A percentile compares a stretch with the other conserved stretches of the same genome.
Evolutionary conservation across 2,329 filamentous ascomycete species (phyloP).

Genomic region (Lasiodiplodia gonubiensis): DNA sequence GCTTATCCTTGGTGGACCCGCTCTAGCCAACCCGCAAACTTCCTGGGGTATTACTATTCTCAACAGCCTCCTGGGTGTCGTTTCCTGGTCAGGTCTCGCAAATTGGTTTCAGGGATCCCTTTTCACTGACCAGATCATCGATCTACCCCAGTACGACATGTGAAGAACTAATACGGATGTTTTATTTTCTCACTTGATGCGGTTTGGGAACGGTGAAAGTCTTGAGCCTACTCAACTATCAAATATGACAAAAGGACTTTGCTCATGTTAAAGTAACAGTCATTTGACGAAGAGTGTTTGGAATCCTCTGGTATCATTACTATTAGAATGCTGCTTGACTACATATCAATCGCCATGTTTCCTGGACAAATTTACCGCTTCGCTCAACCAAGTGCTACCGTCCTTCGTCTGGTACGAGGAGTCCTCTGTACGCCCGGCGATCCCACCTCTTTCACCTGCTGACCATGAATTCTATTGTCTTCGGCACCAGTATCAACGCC

Average conservation of each 20-base stretch:
- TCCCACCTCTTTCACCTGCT: background rate
- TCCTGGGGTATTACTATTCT: conserved; percentile 35
- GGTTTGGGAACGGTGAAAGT: background rate
- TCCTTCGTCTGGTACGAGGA: background rate
- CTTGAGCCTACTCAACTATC: background rate
- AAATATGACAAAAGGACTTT: no score
- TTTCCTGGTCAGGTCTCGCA: conserved; percentile 2
- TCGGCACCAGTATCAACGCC: background rate
- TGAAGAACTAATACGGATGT: background rate
- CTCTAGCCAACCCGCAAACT: conserved; percentile 37
- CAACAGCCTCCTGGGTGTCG: conserved; percentile 31
- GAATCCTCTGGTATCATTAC: background rate
- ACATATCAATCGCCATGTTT: background rate
- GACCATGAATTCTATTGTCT: background rate
- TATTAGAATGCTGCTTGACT: background rate
- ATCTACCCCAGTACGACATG: conserved; percentile 9
- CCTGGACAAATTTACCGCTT: background rate
- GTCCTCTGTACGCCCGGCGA: background rate
- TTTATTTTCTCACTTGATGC: background rate
- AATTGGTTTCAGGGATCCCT: conserved; percentile 1
- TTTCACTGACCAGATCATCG: background rate
- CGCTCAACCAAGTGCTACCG: background rate
- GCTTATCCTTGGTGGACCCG: conserved; percentile 36
- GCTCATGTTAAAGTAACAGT: background rate
- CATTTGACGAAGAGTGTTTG: background rate